Evolutionary conservation across 2,329 filamentous ascomycete species (phyloP).

Genomic region (Colletotrichum sp.): DNA sequence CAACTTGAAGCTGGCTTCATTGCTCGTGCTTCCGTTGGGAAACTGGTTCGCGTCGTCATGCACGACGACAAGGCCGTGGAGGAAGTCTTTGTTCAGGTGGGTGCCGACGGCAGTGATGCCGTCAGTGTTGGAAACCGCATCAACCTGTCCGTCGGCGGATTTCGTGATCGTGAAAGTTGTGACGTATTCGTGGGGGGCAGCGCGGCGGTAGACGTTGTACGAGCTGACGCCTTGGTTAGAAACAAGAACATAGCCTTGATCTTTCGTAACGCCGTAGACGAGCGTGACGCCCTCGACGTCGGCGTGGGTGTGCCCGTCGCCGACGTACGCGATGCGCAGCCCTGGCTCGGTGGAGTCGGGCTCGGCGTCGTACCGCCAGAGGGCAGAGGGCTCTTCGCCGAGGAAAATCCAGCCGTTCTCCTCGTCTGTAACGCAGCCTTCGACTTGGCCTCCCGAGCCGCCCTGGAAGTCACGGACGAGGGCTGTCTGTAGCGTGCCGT

Average conservation of each 20-base stretch:
- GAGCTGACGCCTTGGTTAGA: slow-evolving; percentile 59
- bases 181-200: slow-evolving; percentile 53
- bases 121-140: slow-evolving; percentile 59
- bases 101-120: slow-evolving; percentile 53
- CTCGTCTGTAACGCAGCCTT: slow-evolving; percentile 59
- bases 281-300: slow-evolving; percentile 61
- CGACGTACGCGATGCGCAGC: slow-evolving; percentile 44
- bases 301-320: slow-evolving; percentile 51
- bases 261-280: slow-evolving; percentile 46
- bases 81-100: slow-evolving; percentile 45
- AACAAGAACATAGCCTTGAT: slow-evolving; percentile 55
- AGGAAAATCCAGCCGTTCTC: slow-evolving; percentile 55
- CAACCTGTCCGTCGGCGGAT: slow-evolving; percentile 45
- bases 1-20: slow-evolving; percentile 56
- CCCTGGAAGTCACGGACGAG: slow-evolving; percentile 57
- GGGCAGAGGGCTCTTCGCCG: slow-evolving; percentile 55
- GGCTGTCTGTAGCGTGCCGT: slow-evolving; percentile 47
- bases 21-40: slow-evolving; percentile 46
- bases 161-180: slow-evolving; percentile 52
- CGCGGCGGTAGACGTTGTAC: slow-evolving; percentile 56
- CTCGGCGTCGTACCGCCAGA: slow-evolving; percentile 59
- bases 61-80: slow-evolving; percentile 51
- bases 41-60: slow-evolving; percentile 61
- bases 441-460: slow-evolving; percentile 57
- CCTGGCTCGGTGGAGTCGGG: slow-evolving; percentile 43